These are phyloP conservation scores for Dipteronia dyeriana DNA, from an alignment of 345 rosid genomes.

Conservation along the genomic window DNA sequence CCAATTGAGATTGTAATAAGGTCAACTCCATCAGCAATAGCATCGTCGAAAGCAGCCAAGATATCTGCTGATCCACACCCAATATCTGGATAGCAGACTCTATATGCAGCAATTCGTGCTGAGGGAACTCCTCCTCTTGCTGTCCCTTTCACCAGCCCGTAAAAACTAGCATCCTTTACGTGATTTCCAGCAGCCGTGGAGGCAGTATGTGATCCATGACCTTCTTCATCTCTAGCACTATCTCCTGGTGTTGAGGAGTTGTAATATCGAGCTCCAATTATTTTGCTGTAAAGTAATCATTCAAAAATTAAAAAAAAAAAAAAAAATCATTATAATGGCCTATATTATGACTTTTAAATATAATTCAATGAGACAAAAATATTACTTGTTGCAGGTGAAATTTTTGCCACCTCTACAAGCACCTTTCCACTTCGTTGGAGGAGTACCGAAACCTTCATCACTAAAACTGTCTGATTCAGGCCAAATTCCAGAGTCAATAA, in stretches of 20 bases:
- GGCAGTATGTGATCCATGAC: constrained; percentile 72
- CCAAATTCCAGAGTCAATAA: constrained; percentile 43
- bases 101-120: constrained; percentile 59
- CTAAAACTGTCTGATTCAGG: constrained; percentile 52
- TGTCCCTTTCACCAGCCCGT: constrained; percentile 47
- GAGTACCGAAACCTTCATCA: constrained; percentile 49
- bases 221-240: constrained; percentile 23
- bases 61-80: constrained; percentile 8
- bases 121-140: constrained; percentile 69
- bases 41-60: constrained; percentile 59
- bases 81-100: constrained; percentile 1
- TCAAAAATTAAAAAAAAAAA: background rate
- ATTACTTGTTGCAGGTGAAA: constrained; percentile 62
- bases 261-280: constrained; percentile 46
- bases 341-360: background rate
- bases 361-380: too few species aligned
- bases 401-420: constrained; percentile 36
- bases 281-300: constrained; percentile 30
- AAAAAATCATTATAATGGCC: background rate
- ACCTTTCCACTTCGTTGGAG: constrained; percentile 55
- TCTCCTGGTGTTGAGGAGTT: background rate
- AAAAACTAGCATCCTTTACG: constrained; percentile 38
- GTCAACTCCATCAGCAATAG: constrained; percentile 66
- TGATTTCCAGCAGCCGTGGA: constrained; percentile 65
- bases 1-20: constrained; percentile 38